These are phyloP conservation scores for Sordariomycetes sp. DNA, from an alignment of 2,329 filamentous ascomycete species.

Conservation along the genomic window DNA sequence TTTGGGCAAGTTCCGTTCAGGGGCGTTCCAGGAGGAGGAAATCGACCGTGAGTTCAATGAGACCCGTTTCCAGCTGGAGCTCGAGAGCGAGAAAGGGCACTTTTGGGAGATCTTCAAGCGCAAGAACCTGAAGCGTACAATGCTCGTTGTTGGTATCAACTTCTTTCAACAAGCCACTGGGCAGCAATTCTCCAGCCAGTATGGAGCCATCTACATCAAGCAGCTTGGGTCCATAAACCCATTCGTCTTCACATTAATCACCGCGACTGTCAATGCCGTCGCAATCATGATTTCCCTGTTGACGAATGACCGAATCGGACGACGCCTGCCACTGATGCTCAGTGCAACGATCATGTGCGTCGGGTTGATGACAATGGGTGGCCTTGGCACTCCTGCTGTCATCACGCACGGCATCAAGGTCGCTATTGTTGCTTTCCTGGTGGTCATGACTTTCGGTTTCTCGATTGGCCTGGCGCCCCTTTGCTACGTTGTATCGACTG, in stretches of 20 bases:
- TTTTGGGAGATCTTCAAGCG: slow-evolving; percentile 9
- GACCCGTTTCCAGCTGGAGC: slow-evolving; percentile 11
- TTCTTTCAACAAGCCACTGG: slow-evolving; percentile 19
- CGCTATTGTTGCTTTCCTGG: slow-evolving; percentile 18
- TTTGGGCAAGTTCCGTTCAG: slow-evolving; percentile 34
- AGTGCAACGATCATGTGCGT: slow-evolving; percentile 13
- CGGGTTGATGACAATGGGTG: slow-evolving; percentile 20
- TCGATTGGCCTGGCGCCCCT: slow-evolving; percentile 20
- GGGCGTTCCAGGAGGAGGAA: too few species aligned
- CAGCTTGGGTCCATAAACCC: slow-evolving; percentile 16
- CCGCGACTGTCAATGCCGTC: slow-evolving; percentile 6
- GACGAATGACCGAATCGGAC: slow-evolving; percentile 7
- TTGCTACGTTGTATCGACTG: slow-evolving; percentile 21
- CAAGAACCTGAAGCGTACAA: slow-evolving; percentile 12
- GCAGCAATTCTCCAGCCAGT: slow-evolving; percentile 14
- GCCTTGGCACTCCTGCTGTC: slow-evolving; percentile 13
- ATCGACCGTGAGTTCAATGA: slow-evolving; percentile 10
- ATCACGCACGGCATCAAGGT: slow-evolving; percentile 9
- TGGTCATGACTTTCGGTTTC: slow-evolving; percentile 17
- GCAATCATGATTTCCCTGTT: slow-evolving; percentile 5
- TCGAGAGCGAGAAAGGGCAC: slow-evolving; percentile 8
- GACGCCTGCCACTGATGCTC: slow-evolving; percentile 11
- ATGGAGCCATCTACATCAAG: slow-evolving; percentile 18
- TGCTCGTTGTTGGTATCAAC: slow-evolving; percentile 14
- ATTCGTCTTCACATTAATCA: slow-evolving; percentile 10